Base-by-base conservation (phyloP, 768 basidiomycete species). In the Lactarius trivialis region DNA sequence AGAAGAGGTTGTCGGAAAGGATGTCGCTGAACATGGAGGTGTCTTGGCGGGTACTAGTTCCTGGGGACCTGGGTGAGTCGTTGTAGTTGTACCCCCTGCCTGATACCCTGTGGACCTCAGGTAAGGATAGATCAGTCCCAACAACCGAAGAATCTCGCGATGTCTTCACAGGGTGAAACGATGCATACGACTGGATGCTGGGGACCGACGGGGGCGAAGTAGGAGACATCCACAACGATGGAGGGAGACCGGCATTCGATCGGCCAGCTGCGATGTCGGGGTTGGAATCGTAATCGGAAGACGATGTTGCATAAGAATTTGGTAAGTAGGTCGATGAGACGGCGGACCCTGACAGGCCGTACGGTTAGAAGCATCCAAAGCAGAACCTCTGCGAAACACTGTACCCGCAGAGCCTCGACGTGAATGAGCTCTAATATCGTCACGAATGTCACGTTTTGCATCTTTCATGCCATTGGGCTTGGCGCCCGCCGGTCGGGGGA, bases 221-320 rank as follows among this genome's bases (percentile, higher is more conserved):
- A 52, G 89, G 81, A 14, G 90, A 90, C 90, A 92, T 91, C 90
- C 89, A 92, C 43, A 91, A 74, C 43, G 89, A 89, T 3, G 90
- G 88, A 52, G 85, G 86, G 49, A 91, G 75, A 59, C 82, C 81
- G 36, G 77, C 68, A 64, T 77, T 75, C 52, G 80, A 78, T 68
- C 80, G 83, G 68, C 85, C 83, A 70, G 75, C 71, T 67, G 77
- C 68, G 58, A 70, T 63, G 39, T 69, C 67, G 24, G 60, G 56
- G 54, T 69, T 63, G 4, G 68, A 36, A 58, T 57, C 65, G 60
- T 72, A 73, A 49, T 67, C 60, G 1, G 70, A 65, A 19, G 73
- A 72, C 61, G 73, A 72, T 60, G 70, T 60, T 19, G 60, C 14
- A 2, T 64, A 65, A 32, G 63, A 60, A 21, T 67, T 63, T 3